Percentiles rank a stretch among this genome's conserved stretches.
Conservation (phyloP, 2,329 filamentous ascomycete genomes). For the Cyphellophora attinorum region DNA sequence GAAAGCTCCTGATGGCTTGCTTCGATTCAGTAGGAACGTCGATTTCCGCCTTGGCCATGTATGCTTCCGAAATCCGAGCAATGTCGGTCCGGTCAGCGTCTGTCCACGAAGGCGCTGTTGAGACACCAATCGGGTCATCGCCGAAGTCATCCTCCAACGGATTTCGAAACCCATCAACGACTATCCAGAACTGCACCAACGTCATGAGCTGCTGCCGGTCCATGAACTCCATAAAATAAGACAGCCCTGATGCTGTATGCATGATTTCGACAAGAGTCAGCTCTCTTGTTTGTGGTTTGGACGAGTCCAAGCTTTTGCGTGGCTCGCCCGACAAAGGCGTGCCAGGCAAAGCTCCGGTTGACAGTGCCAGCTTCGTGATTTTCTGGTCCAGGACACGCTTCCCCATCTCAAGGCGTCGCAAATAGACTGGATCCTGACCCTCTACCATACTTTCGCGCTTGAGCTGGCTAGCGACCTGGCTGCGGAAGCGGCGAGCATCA, state of each 20-base stretch:
- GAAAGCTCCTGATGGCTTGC: conserved; percentile 63
- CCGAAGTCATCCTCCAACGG: conserved; percentile 79
- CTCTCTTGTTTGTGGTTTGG: conserved; percentile 48
- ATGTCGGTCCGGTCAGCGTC: conserved; percentile 79
- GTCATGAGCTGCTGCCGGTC: conserved; percentile 80
- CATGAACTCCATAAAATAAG: conserved; percentile 99
- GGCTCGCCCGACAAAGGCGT: conserved; percentile 37
- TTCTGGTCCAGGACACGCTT: conserved; percentile 83
- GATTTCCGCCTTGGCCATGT: conserved; percentile 72
- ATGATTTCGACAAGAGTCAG: conserved; percentile 76
- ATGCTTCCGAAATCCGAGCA: conserved; percentile 83
- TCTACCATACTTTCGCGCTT: conserved; percentile 73
- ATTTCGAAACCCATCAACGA: conserved; percentile 91
- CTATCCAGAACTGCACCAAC: conserved; percentile 94
- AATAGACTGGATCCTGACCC: conserved; percentile 72
- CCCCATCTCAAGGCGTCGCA: conserved; percentile 83
- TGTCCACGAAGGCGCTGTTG: conserved; percentile 52
- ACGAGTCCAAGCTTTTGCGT: not conserved
- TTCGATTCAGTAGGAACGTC: conserved; percentile 63
- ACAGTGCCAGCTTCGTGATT: conserved; percentile 68
- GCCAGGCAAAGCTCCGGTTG: conserved; percentile 39
- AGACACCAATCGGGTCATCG: conserved; percentile 49
- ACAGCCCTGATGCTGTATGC: conserved; percentile 78
- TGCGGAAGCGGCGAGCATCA: conserved; percentile 84
- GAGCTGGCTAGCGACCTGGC: conserved; percentile 82